These are phyloP conservation scores for Curvularia sp. DNA, from an alignment of 2,329 filamentous ascomycete species.

Conservation along the genomic window DNA sequence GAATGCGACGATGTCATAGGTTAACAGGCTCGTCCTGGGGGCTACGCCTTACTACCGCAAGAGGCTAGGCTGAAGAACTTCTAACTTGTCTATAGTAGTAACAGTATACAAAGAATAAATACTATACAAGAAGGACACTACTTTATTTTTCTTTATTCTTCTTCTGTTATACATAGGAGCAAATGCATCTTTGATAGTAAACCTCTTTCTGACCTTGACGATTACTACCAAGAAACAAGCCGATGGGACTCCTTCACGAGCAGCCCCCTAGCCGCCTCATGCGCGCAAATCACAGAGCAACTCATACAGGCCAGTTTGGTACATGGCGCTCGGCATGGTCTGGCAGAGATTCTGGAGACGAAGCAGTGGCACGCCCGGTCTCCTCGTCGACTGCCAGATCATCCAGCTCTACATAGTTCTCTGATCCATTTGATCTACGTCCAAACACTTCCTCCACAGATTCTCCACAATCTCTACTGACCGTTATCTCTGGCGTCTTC, in stretches of 20 bases:
- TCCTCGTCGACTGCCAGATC: conserved; percentile 12
- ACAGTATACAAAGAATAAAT: background rate
- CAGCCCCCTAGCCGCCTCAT: conserved; percentile 2
- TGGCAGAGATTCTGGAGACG: conserved; percentile 6
- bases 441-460: conserved; percentile 9
- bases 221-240: conserved; percentile 2
- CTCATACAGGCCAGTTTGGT: conserved; percentile 6
- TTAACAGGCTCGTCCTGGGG: background rate
- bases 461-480: conserved; percentile 5
- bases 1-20: conserved; percentile 4
- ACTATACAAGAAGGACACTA: background rate
- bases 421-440: conserved; percentile 6
- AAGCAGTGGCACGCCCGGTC: conserved; percentile 7
- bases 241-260: background rate
- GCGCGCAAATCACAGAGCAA: conserved; percentile 3
- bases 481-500: conserved; percentile 5
- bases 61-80: background rate
- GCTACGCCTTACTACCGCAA: background rate
- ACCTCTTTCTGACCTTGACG: background rate
- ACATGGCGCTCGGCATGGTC: conserved; percentile 7
- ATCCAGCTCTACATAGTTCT: conserved; percentile 10
- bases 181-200: background rate
- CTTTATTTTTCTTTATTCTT: background rate
- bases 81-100: background rate
- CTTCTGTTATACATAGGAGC: background rate